Conservation (phyloP, 2,329 filamentous ascomycete genomes). For the Aureobasidium musti region DNA sequence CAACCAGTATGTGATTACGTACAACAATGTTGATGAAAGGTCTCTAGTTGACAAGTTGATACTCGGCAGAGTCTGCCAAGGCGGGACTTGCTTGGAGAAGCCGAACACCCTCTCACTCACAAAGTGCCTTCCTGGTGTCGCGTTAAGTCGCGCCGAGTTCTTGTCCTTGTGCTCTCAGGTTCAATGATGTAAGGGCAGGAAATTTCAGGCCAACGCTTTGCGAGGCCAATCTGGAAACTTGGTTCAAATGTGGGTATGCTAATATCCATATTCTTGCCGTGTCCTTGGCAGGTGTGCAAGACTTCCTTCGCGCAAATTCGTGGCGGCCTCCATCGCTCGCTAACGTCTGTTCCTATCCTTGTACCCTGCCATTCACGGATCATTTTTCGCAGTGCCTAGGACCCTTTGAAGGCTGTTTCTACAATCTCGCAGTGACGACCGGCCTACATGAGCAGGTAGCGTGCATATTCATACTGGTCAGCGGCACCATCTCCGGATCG, state of each 20-base stretch:
- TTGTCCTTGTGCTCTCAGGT: background rate
- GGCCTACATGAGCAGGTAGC: background rate
- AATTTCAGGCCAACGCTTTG: background rate
- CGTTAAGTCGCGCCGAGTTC: background rate
- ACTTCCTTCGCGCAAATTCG: background rate
- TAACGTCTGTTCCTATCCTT: background rate
- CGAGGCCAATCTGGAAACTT: background rate
- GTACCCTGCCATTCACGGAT: background rate
- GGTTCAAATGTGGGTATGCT: background rate
- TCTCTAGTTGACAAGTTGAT: background rate
- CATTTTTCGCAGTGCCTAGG: background rate
- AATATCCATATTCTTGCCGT: background rate
- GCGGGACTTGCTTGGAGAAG: background rate
- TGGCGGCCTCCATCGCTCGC: constrained; percentile 14
- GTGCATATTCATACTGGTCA: background rate
- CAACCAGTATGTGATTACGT: background rate
- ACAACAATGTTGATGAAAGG: too few species aligned
- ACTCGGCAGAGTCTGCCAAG: background rate
- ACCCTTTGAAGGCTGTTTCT: background rate
- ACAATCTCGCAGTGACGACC: background rate
- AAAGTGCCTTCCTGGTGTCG: background rate
- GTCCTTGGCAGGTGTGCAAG: background rate
- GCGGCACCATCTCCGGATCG: constrained; percentile 7
- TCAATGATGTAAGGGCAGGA: background rate
- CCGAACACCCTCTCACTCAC: background rate